A percentile compares a stretch with the other conserved stretches of the same genome.
Conservation (phyloP, 306 rosid species). For the Potentilla sterilis region DNA sequence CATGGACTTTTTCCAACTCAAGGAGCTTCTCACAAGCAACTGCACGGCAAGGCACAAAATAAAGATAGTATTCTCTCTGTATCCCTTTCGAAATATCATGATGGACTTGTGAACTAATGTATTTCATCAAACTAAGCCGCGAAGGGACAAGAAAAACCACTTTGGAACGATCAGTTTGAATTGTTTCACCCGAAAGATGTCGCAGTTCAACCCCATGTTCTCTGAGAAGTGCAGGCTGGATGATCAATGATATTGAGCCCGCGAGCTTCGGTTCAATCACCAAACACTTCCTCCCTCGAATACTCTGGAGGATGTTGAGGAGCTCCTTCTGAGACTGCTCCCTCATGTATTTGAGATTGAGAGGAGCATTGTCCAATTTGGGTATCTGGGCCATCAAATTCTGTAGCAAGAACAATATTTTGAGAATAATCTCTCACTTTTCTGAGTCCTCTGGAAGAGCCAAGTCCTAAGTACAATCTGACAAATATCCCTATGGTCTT, state of each 20-base stretch:
- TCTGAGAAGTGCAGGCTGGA: slow-evolving; percentile 76
- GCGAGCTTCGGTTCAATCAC: slow-evolving; percentile 93
- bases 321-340: slow-evolving; percentile 92
- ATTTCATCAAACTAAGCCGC: slow-evolving; percentile 70
- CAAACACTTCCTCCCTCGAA: slow-evolving; percentile 88
- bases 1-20: slow-evolving; percentile 83
- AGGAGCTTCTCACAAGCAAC: slow-evolving; percentile 93
- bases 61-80: slow-evolving; percentile 80
- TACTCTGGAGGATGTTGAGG: slow-evolving; percentile 67
- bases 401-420: too few species aligned
- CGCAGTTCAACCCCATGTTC: slow-evolving; percentile 87
- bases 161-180: slow-evolving; percentile 79
- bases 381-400: too few species aligned
- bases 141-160: slow-evolving; percentile 79
- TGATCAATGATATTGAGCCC: slow-evolving; percentile 72
- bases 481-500: too few species aligned
- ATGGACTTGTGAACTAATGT: slow-evolving; percentile 70
- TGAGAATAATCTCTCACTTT: too few species aligned
- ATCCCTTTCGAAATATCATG: slow-evolving; percentile 63
- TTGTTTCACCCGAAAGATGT: slow-evolving; percentile 75
- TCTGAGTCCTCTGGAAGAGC: too few species aligned
- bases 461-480: too few species aligned
- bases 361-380: slow-evolving; percentile 77
- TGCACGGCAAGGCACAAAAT: slow-evolving; percentile 81
- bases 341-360: slow-evolving; percentile 80